Evolutionary conservation across 139 green algal species (phyloP).

Genomic region (Micromonas commoda): DNA sequence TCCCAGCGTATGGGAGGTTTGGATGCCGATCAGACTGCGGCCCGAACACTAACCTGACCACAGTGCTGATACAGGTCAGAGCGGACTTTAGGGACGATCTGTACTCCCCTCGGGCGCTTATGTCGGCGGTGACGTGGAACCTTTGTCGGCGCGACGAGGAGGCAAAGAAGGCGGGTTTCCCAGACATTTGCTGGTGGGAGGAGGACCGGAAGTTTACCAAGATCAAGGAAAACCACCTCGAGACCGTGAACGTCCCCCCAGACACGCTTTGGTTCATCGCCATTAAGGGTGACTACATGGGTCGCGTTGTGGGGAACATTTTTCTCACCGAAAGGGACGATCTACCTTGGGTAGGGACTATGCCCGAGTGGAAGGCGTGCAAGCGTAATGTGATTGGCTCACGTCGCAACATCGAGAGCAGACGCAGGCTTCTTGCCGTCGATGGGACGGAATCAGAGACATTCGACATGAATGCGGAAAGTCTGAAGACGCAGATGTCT

Average conservation of each 20-base stretch:
- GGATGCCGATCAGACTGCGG: slow-evolving; percentile 77
- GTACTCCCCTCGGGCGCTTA: neutral
- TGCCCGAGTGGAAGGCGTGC: neutral
- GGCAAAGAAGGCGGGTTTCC: neutral
- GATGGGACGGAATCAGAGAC: too few species aligned
- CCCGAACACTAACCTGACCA: neutral
- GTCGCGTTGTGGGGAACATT: neutral
- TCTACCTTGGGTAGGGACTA: neutral
- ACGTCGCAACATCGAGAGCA: neutral
- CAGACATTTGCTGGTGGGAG: slow-evolving; percentile 20
- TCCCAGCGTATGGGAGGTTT: slow-evolving; percentile 70
- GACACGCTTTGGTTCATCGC: neutral
- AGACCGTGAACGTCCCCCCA: neutral
- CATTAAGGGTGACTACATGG: neutral
- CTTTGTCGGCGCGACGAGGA: neutral
- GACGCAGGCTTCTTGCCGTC: too few species aligned
- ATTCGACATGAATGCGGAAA: too few species aligned
- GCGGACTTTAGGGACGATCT: neutral
- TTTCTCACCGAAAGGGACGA: neutral
- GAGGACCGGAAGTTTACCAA: slow-evolving; percentile 10
- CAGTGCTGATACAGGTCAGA: neutral
- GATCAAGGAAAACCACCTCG: neutral
- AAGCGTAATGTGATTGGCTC: neutral
- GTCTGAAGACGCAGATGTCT: too few species aligned
- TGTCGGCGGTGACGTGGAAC: slow-evolving; percentile 9